Conservation (phyloP, 805 yeast species). For the Metschnikowia reukaufii region DNA sequence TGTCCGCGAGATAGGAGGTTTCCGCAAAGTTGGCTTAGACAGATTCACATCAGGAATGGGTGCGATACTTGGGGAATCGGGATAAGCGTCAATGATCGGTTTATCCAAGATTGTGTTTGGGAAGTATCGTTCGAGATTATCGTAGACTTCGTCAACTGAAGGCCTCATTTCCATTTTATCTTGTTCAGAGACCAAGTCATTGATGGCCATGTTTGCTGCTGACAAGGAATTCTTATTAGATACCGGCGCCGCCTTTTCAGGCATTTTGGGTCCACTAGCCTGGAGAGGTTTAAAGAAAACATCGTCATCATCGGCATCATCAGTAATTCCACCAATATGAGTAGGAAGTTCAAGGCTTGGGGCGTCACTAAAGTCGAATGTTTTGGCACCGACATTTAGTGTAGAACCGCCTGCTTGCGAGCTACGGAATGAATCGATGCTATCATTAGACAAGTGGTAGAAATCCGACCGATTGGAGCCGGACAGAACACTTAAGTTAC, state of each 20-base stretch:
- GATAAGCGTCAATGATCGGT: slow-evolving; percentile 78
- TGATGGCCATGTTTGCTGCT: neutral
- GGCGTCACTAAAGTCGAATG: slow-evolving; percentile 70
- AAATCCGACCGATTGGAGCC: slow-evolving; percentile 9
- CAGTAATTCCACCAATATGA: slow-evolving; percentile 5
- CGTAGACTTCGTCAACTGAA: slow-evolving; percentile 89
- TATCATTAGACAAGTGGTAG: slow-evolving; percentile 12
- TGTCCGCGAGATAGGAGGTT: slow-evolving; percentile 37
- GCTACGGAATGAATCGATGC: slow-evolving; percentile 15
- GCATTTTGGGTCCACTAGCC: neutral
- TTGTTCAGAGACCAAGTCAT: slow-evolving; percentile 3
- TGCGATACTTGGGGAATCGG: slow-evolving; percentile 46
- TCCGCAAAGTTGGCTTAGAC: slow-evolving; percentile 24
- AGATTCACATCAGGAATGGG: slow-evolving; percentile 7
- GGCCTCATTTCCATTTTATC: slow-evolving; percentile 73
- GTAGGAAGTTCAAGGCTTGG: slow-evolving; percentile 36
- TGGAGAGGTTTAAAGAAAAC: slow-evolving; percentile 15
- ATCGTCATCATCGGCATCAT: slow-evolving; percentile 13
- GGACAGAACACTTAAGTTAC: slow-evolving; percentile 10
- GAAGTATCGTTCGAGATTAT: slow-evolving; percentile 86
- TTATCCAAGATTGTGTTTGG: slow-evolving; percentile 91
- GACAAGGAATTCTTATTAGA: neutral
- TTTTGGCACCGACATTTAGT: slow-evolving; percentile 59
- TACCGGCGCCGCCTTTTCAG: neutral
- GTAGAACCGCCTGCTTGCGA: slow-evolving; percentile 3